Conservation (phyloP, 345 rosid species). For the Capsella bursapastoris region DNA sequence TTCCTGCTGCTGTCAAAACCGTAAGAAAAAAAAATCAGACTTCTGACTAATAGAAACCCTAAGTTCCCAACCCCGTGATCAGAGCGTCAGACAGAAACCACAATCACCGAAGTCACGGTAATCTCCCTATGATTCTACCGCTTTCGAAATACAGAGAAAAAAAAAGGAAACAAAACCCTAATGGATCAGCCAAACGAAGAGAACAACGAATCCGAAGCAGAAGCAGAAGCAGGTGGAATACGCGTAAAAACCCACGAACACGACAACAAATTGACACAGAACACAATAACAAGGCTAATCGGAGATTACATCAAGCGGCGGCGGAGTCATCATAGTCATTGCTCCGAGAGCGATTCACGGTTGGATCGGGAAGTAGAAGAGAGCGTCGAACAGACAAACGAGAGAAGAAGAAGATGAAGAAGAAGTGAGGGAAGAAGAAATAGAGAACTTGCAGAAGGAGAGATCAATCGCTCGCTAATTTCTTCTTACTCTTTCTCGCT, state of each 20-base stretch:
- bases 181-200: slow-evolving; percentile 26
- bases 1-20: slow-evolving; percentile 64
- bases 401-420: slow-evolving; percentile 20
- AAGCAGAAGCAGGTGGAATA: slow-evolving; percentile 9
- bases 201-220: slow-evolving; percentile 17
- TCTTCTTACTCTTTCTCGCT: slow-evolving; percentile 42
- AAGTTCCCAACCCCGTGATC: slow-evolving; percentile 30
- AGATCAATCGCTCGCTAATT: slow-evolving; percentile 34
- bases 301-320: slow-evolving; percentile 72
- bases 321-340: slow-evolving; percentile 90
- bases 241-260: slow-evolving; percentile 22
- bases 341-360: slow-evolving; percentile 41
- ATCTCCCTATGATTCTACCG: slow-evolving; percentile 24
- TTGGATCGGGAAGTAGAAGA: slow-evolving; percentile 48
- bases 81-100: slow-evolving; percentile 16
- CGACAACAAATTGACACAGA: slow-evolving; percentile 34
- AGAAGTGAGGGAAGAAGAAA: slow-evolving; percentile 31
- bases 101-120: slow-evolving; percentile 22
- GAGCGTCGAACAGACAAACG: slow-evolving; percentile 18
- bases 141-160: slow-evolving; percentile 7
- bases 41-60: slow-evolving; percentile 31
- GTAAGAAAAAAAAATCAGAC: slow-evolving; percentile 27
- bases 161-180: slow-evolving; percentile 36
- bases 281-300: slow-evolving; percentile 10
- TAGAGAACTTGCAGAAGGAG: slow-evolving; percentile 43